Base-by-base conservation (phyloP, 805 yeast genomes). In the Hanseniaspora vineae region DNA sequence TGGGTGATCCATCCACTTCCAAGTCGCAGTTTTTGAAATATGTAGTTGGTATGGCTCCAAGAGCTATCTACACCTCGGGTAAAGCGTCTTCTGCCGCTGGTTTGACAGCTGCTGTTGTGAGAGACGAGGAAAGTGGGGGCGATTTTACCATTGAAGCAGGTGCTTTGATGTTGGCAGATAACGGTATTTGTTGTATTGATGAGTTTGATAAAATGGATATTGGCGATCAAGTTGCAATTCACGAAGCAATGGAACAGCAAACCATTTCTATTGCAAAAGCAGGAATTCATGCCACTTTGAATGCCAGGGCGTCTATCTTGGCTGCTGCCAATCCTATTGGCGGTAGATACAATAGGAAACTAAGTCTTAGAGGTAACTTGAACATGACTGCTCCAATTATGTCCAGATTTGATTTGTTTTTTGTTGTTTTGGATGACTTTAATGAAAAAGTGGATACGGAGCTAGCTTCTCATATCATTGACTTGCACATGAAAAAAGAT, bases 231-330 rank as follows among this genome's bases (percentile, higher is more conserved):
- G 97, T 92, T 48, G 97, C 97, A 2, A 90, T 92, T 69, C 98
- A 92, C 68, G 98, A 92, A 69, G 98, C 97, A 20, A 92, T 92
- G 98, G 98, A 92, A 73, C 98, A 92, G 68, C 98, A 92, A 66
- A 92, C 29, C 8, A 23, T 23, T 23, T 23, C 29, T 23, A 23
- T 23, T 23, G 29, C 29, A 4, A 23, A 23, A 23, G 29, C 29
- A 23, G 29, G 29, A 8, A 23, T 23, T 23, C 29, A 23, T 23
- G 29, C 29, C 29, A 23, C 29, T 23, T 23, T 23, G 8, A 23
- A 23, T 23, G 29, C 29, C 29, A 23, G 29, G 8, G 29, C 29
- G 4, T 23, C 29, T 23, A 23, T 23, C 8, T 8, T 23, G 29
- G 29, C 29, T 23, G 29, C 29, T 23, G 29, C 29, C 8, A 23